Base-by-base conservation (phyloP, 1,284 basidiomycete genomes). In the Microbotryum saponariae region DNA sequence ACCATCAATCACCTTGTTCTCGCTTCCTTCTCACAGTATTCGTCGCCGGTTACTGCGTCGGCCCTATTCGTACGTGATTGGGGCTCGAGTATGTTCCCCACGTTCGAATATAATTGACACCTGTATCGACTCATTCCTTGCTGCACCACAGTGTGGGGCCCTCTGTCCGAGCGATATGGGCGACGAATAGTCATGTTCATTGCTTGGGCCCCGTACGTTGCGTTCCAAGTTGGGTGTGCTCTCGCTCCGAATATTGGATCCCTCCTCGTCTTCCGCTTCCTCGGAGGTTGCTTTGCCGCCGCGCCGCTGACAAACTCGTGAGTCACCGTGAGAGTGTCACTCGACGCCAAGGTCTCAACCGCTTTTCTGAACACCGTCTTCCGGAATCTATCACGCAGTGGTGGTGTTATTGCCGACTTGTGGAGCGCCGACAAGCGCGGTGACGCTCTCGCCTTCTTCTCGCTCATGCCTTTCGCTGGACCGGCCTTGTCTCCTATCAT, bases 391-490 rank as follows among this genome's bases (percentile, higher is more conserved):
- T 58, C 27, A 56, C 33, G 31, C 46, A 29, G 68, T 8, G 71
- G 70, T 48, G 69, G 70, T 54, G 69, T 73, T 23, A 72, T 75
- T 37, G 69, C 71, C n/a, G 77, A 79, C 60, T 72, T 81, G 52
- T 90, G 86, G 86, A 85, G 86, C 65, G 79, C 81, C 0, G 82
- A 82, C 64, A 80, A 79, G 33, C 79, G 87, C 53, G 87, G 87
- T 14, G 81, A 83, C 58, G 87, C 87, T 0, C 76, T 89, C 58
- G 82, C 83, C 18, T 72, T 86, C 54, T 88, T 88, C 71, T 80
- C 83, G 1, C 73, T 87, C 8, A 86, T 87, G 6, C 89, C 89
- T 1, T 49, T 60, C 61, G 66, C 62, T 33, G 79, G 79, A 6
- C 79, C 78, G 0, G 76, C 75, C 0, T 63, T 78, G 27, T 86